Conservation (phyloP, 139 green algal species). For the Medakamo hakoo region DNA sequence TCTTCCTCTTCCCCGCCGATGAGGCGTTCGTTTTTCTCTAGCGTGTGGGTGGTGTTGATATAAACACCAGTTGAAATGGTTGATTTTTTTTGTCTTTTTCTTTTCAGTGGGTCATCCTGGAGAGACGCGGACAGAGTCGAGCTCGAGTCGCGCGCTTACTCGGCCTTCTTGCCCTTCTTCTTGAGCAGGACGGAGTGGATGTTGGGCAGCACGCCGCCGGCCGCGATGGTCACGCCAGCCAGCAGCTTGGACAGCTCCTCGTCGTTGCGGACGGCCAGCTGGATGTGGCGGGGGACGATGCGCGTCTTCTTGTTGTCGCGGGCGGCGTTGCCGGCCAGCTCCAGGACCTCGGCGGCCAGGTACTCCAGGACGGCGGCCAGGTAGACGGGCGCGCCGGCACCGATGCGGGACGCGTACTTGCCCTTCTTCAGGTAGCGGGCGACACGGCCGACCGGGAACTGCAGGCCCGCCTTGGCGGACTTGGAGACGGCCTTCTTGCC, state of each 20-base stretch:
- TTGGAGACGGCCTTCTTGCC: constrained; percentile 62
- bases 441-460: constrained; percentile 75
- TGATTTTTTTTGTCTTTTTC: too few species aligned
- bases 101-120: too few species aligned
- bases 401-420: constrained; percentile 58
- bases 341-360: constrained; percentile 54
- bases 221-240: constrained; percentile 53
- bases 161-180: constrained; percentile 75
- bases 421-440: constrained; percentile 74
- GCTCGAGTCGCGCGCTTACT: too few species aligned
- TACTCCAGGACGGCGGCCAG: constrained; percentile 70
- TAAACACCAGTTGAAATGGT: too few species aligned
- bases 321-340: constrained; percentile 39
- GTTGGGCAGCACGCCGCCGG: constrained; percentile 70
- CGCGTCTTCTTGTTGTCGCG: constrained; percentile 90
- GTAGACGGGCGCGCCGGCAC: constrained; percentile 39
- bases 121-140: too few species aligned
- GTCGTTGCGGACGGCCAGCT: constrained; percentile 83
- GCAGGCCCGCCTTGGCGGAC: constrained; percentile 71
- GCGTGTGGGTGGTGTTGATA: too few species aligned
- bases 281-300: constrained; percentile 74
- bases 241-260: constrained; percentile 90
- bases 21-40: too few species aligned
- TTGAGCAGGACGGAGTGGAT: constrained; percentile 71
- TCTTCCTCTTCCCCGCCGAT: too few species aligned